Evolutionary conservation across 768 basidiomycete genomes (phyloP).

Genomic region (Mycena latifolia): DNA sequence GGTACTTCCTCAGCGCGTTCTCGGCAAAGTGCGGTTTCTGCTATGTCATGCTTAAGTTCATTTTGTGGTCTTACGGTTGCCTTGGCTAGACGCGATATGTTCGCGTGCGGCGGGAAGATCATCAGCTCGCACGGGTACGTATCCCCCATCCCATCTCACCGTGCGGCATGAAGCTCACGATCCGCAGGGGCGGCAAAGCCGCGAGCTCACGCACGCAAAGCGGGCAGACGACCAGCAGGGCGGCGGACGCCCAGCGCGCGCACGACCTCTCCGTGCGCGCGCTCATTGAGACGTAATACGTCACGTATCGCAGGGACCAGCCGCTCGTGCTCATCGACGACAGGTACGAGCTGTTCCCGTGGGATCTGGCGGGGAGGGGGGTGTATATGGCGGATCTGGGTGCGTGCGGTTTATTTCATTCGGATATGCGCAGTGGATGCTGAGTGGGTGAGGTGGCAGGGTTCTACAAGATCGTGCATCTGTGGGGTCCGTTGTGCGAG

Average conservation of each 20-base stretch:
- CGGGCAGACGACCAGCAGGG: constrained; percentile 55
- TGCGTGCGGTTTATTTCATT: neutral
- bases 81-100: constrained; percentile 76
- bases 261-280: constrained; percentile 80
- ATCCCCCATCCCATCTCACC: neutral
- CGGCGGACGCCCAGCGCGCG: constrained; percentile 75
- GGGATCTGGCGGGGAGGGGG: constrained; percentile 63
- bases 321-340: constrained; percentile 83
- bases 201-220: constrained; percentile 59
- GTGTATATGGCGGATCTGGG: constrained; percentile 65
- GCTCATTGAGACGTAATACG: constrained; percentile 71
- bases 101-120: constrained; percentile 71
- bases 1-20: constrained; percentile 82
- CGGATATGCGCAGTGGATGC: no score
- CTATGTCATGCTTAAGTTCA: no score
- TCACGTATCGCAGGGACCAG: constrained; percentile 59
- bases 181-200: constrained; percentile 73
- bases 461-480: constrained; percentile 78
- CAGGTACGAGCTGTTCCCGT: constrained; percentile 80
- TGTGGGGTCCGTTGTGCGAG: constrained; percentile 72
- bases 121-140: constrained; percentile 87
- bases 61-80: neutral
- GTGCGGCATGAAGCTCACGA: neutral
- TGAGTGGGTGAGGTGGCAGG: constrained; percentile 60
- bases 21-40: constrained; percentile 67